Evolutionary conservation across 2,329 filamentous ascomycete genomes (phyloP).

Genomic region (Scedosporium boydii): DNA sequence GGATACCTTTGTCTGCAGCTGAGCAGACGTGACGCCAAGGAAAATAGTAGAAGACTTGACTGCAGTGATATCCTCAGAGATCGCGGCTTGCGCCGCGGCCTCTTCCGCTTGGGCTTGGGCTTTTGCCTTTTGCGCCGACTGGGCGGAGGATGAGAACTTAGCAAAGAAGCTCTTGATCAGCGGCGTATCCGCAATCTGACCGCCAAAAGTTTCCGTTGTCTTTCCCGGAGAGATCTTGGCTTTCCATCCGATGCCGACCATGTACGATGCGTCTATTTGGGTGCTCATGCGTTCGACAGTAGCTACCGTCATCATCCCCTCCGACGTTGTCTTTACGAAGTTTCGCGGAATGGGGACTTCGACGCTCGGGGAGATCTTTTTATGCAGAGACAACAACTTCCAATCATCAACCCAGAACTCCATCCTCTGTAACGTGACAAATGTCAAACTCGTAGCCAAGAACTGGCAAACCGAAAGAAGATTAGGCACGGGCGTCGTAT

Average conservation of each 20-base stretch:
- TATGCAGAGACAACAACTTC: constrained; percentile 66
- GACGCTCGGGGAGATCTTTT: constrained; percentile 74
- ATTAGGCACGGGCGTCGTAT: constrained; percentile 76
- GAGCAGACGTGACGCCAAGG: constrained; percentile 76
- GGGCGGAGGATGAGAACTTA: constrained; percentile 54
- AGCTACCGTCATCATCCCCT: constrained; percentile 78
- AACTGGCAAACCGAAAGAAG: constrained; percentile 85
- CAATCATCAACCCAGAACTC: constrained; percentile 88
- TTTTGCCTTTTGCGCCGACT: constrained; percentile 41
- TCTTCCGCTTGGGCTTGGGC: constrained; percentile 53
- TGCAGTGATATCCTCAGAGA: constrained; percentile 63
- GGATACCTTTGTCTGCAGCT: constrained; percentile 66
- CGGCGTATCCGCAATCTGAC: constrained; percentile 39
- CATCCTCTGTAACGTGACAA: constrained; percentile 79
- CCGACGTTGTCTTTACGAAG: constrained; percentile 72
- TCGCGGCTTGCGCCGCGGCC: constrained; percentile 48
- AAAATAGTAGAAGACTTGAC: constrained; percentile 73
- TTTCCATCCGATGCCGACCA: constrained; percentile 83
- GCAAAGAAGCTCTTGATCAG: constrained; percentile 75
- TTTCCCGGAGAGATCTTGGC: constrained; percentile 32
- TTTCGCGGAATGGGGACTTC: constrained; percentile 66
- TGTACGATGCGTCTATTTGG: constrained; percentile 85
- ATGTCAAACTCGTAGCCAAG: constrained; percentile 87
- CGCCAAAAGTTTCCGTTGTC: constrained; percentile 41
- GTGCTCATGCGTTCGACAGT: constrained; percentile 77